Evolutionary conservation across 1,284 basidiomycete genomes (phyloP), one percentile per base, ranked within the genome.

Genomic region (Mycosarcoma mackinlayi): DNA sequence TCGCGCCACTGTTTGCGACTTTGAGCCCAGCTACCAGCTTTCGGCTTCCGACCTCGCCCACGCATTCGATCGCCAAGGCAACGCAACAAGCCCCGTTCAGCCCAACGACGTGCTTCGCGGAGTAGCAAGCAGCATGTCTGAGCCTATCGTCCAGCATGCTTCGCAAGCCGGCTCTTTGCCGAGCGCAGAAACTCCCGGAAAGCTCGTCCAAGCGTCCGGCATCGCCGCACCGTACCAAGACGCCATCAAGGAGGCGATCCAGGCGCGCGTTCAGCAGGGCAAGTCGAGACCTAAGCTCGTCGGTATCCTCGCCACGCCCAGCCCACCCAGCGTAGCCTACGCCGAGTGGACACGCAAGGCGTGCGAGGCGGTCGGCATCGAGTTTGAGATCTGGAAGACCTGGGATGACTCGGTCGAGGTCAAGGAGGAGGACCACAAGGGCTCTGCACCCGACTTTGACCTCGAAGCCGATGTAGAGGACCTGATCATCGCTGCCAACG

Each of bases 341-440:
- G 92, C 95, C 16, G 91, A 94, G 73, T 98, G 96, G 84, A 98
- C 95, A 38, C 88, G 87, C 83, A 93, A 90, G 79, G 93, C 94
- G 64, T 98, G 94, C 83, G 88, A 92, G 55, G 89, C 89, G 38
- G 87, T 97, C 34, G 94, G 93, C 0, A 89, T 98, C 63, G 88
- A 91, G 52, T 98, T 94, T 83, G 89, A 92, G 27, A 82, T 81
- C 48, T 81, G 80, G 79, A 78, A 77, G 65, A 82, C 80, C 8
- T 82, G 79, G 79, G 79, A 82, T 35, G 76, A 80, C 40, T 60
- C 70, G 37, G 69, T 60, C 27, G 68, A 61, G 25, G 73, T 58
- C 35, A 54, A 52, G 31, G 88, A 82, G 81, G 87, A 73, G 81
- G 69, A 83, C 35, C 92, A 93, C 11, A 94, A 96, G 83, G 92